A percentile compares a stretch with the other conserved stretches of the same genome.
phyloP scores from a whole-genome alignment of 176 grass and related monocot genomes.

The Phragmites australis region DNA sequence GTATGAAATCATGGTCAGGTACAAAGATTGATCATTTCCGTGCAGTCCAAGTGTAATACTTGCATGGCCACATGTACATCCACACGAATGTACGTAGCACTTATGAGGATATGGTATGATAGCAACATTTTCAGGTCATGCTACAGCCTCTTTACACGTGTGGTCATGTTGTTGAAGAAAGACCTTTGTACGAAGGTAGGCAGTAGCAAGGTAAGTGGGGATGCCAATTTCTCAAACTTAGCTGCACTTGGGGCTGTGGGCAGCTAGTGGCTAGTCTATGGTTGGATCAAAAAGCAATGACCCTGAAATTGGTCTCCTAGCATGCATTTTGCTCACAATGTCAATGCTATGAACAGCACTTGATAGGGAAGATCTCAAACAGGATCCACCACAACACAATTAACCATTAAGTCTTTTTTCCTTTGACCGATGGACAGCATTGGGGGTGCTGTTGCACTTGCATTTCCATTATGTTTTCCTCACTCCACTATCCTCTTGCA shows the following conservation, averaged over 20 bases:
- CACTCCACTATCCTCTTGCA: slow-evolving; percentile 42
- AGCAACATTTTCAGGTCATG: slow-evolving; percentile 40
- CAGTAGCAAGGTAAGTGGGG: slow-evolving; percentile 45
- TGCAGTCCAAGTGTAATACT: slow-evolving; percentile 33
- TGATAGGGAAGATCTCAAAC: slow-evolving; percentile 60
- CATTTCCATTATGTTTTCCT: slow-evolving; percentile 41
- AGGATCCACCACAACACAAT: slow-evolving; percentile 37
- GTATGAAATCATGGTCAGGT: slow-evolving; percentile 13
- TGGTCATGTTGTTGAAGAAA: slow-evolving; percentile 40
- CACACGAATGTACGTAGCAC: not conserved
- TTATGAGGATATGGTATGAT: slow-evolving; percentile 31
- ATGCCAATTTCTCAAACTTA: slow-evolving; percentile 44
- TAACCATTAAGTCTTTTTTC: slow-evolving; percentile 33
- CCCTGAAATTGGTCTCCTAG: slow-evolving; percentile 39
- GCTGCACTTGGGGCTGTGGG: slow-evolving; percentile 2
- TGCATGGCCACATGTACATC: slow-evolving; percentile 26
- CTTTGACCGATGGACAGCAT: slow-evolving; percentile 30
- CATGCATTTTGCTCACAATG: slow-evolving; percentile 51
- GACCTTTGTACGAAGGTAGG: slow-evolving; percentile 25
- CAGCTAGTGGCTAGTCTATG: slow-evolving; percentile 24
- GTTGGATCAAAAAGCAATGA: slow-evolving; percentile 31
- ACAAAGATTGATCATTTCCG: slow-evolving; percentile 19
- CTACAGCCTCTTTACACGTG: slow-evolving; percentile 25
- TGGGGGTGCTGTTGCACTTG: slow-evolving; percentile 48
- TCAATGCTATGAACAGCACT: slow-evolving; percentile 34